phyloP scores from a whole-genome alignment of 345 rosid species.

The Pelargonium nanum region DNA sequence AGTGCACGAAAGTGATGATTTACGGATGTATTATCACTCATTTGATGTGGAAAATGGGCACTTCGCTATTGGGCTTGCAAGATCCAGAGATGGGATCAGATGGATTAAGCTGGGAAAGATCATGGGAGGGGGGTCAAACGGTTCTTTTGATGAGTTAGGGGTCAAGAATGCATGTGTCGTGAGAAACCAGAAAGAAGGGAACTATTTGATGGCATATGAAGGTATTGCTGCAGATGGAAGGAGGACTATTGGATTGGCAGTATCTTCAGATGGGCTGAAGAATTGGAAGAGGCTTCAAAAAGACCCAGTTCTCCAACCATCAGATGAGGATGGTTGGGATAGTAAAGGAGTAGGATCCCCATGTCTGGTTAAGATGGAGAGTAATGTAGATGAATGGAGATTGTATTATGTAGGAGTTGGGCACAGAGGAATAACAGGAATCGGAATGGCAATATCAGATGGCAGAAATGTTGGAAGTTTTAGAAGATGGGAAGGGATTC shows the following conservation, averaged over 20 bases:
- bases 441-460: conserved; percentile 54
- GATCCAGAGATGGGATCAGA: conserved; percentile 77
- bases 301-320: conserved; percentile 30
- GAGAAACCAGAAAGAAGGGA: conserved; percentile 47
- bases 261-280: conserved; percentile 48
- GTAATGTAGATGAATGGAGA: conserved; percentile 56
- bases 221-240: conserved; percentile 38
- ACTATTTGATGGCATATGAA: conserved; percentile 65
- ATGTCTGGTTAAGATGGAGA: conserved; percentile 55
- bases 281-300: conserved; percentile 44
- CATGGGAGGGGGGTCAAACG: conserved; percentile 37
- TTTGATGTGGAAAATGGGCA: conserved; percentile 37
- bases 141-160: conserved; percentile 49
- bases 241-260: conserved; percentile 50
- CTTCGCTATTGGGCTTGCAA: conserved; percentile 58
- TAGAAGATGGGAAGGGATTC: conserved; percentile 48
- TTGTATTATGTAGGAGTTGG: conserved; percentile 60
- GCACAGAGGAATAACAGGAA: conserved; percentile 49
- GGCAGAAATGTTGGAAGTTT: conserved; percentile 39
- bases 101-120: conserved; percentile 69
- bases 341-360: conserved; percentile 55
- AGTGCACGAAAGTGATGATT: conserved; percentile 52
- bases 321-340: conserved; percentile 52
- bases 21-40: conserved; percentile 79
- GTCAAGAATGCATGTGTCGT: conserved; percentile 45